Conservation (phyloP, 805 yeast species). For the Yarrowia keelungensis region DNA sequence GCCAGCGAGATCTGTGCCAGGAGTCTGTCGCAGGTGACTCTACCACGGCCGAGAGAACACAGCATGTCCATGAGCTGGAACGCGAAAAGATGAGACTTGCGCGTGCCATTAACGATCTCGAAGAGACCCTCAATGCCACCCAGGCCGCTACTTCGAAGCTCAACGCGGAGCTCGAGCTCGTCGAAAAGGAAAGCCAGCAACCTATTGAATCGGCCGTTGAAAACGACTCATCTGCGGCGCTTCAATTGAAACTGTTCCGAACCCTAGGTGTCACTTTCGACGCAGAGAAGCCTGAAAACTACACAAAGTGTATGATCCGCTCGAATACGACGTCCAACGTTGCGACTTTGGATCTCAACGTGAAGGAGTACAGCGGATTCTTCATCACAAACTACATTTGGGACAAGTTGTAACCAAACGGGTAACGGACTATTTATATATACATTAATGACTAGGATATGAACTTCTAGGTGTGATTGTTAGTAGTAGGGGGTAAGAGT, state of each 20-base stretch:
- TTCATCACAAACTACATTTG: constrained; percentile 79
- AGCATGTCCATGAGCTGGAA: constrained; percentile 43
- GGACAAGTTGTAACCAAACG: constrained; percentile 55
- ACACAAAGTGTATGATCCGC: constrained; percentile 43
- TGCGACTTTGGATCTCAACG: constrained; percentile 46
- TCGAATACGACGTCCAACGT: constrained; percentile 41
- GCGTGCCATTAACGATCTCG: constrained; percentile 46
- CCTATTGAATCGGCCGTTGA: constrained; percentile 27
- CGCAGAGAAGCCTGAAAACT: constrained; percentile 40
- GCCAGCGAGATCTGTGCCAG: constrained; percentile 44
- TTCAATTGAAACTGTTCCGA: constrained; percentile 44
- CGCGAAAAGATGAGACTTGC: constrained; percentile 46
- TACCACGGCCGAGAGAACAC: constrained; percentile 41
- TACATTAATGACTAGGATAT: constrained; percentile 6
- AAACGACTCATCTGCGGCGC: constrained; percentile 39
- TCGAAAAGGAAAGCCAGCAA: constrained; percentile 40
- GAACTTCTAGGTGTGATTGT: constrained; percentile 1
- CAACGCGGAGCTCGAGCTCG: constrained; percentile 42
- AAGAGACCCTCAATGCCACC: constrained; percentile 42
- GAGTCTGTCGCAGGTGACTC: constrained; percentile 40
- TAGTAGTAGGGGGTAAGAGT: not conserved
- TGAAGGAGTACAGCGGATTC: constrained; percentile 63
- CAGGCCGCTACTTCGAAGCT: constrained; percentile 42
- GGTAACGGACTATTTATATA: constrained; percentile 12
- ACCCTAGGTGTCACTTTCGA: constrained; percentile 44